phyloP scores from a whole-genome alignment of 805 yeast species.

The Blastobotrys mokoenaii region DNA sequence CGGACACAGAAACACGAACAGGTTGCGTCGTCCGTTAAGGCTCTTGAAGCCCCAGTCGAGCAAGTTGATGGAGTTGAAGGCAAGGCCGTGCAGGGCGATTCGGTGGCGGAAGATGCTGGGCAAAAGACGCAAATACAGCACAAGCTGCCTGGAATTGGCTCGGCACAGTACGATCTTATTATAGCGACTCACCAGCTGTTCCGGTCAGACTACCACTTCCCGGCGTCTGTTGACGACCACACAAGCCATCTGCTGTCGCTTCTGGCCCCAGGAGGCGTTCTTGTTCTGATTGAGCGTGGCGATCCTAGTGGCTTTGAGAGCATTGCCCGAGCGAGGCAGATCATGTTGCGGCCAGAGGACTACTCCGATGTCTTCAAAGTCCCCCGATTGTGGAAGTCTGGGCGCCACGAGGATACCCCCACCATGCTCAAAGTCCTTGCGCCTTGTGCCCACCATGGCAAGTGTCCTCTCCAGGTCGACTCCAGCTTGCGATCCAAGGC shows the following conservation, averaged over 20 bases:
- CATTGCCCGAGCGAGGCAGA: slow-evolving; percentile 82
- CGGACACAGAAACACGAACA: slow-evolving; percentile 46
- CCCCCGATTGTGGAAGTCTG: slow-evolving; percentile 10
- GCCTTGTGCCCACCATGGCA: slow-evolving; percentile 84
- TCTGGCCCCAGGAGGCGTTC: slow-evolving; percentile 68
- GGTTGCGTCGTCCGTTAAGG: neutral
- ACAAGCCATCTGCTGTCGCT: slow-evolving; percentile 50
- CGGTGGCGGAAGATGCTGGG: too few species aligned
- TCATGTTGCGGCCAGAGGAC: slow-evolving; percentile 73
- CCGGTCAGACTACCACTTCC: slow-evolving; percentile 50
- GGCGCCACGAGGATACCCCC: slow-evolving; percentile 18
- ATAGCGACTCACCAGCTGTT: slow-evolving; percentile 75
- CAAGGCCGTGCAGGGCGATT: too few species aligned
- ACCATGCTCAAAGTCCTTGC: slow-evolving; percentile 64
- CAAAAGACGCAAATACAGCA: slow-evolving; percentile 45
- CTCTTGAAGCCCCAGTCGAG: slow-evolving; percentile 18
- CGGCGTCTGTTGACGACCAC: slow-evolving; percentile 63
- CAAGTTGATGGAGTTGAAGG: too few species aligned
- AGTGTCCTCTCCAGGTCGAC: slow-evolving; percentile 77
- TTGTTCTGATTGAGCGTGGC: slow-evolving; percentile 81
- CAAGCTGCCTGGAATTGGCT: slow-evolving; percentile 36
- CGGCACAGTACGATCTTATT: slow-evolving; percentile 64
- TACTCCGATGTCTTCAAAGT: slow-evolving; percentile 22
- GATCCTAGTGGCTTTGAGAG: slow-evolving; percentile 83
- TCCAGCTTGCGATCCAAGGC: slow-evolving; percentile 31